Base-by-base conservation (phyloP, 495 filamentous ascomycete species). In the Glarea lozoyensis region DNA sequence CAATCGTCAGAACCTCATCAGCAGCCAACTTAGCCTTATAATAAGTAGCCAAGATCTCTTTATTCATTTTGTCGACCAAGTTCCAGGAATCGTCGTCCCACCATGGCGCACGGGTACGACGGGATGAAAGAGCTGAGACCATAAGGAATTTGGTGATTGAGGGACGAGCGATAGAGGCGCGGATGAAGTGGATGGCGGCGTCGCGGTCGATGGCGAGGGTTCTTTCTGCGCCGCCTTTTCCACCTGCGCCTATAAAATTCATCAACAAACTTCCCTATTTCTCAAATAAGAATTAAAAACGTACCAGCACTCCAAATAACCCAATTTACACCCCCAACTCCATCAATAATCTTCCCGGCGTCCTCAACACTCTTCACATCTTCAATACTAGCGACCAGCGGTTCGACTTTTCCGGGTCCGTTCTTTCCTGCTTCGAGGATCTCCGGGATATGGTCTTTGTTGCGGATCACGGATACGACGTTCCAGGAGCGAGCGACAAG, bases 271-370 rank as follows among this genome's bases (percentile, higher is more conserved):
- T 16, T n/a, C 37, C 11, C 22, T 23, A 22, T 12, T 39, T 16
- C 4, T 39, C 22, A 23, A n/a, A 4, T 4, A 37, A 4, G 2
- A 11, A 13, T 13, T 16, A 11, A 37, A 3, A 33, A 48, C 64
- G 31, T 60, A 81, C 81, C 84, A 25, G 87, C 87, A 54, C 78
- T 78, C 79, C 79, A 94, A 35, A 90, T 73, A 9, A 93, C 79
- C 58, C 81, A 88, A 47, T 85, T 76, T n/a, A n/a, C n/a, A 0
- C 78, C 73, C 30, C 68, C 67, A 2, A 73, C 70, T 24, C 71
- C 57, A 12, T 81, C 73, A n/a, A 29, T 7, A 29, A 29, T 29
- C 31, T 68, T 67, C 2, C 72, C 70, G 24, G 71, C 56, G 12
- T 81, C 73, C 20, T 87, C 53, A 49, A 87, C 66, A 42, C 60